These are phyloP conservation scores for Grosmannia penicillata DNA, from an alignment of 2,329 filamentous ascomycete genomes.

Conservation along the genomic window DNA sequence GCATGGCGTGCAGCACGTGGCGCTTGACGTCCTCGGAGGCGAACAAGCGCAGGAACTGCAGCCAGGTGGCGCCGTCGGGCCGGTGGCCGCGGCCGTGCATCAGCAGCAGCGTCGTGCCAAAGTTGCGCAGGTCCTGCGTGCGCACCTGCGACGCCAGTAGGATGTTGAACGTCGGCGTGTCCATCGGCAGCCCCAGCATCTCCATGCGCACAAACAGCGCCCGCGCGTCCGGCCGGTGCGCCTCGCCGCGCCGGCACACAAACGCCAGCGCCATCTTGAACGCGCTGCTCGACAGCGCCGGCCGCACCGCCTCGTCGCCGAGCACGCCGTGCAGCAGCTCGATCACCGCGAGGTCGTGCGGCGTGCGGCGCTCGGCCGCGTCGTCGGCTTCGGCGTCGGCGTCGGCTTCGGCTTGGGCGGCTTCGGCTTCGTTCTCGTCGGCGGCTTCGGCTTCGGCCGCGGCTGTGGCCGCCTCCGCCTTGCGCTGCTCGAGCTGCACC, in stretches of 20 bases:
- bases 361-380: constrained; percentile 7
- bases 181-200: constrained; percentile 23
- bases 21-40: constrained; percentile 40
- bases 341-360: constrained; percentile 24
- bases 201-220: constrained; percentile 23
- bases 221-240: constrained; percentile 13
- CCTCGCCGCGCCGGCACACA: constrained; percentile 17
- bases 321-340: constrained; percentile 24
- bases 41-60: constrained; percentile 35
- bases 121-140: constrained; percentile 26
- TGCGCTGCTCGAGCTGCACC: constrained; percentile 17
- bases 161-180: constrained; percentile 32
- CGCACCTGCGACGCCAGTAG: constrained; percentile 26
- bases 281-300: constrained; percentile 22
- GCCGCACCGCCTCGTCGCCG: constrained; percentile 17
- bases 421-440: neutral
- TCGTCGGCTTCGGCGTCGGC: constrained; percentile 1
- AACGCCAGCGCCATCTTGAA: constrained; percentile 30
- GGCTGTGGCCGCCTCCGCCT: neutral
- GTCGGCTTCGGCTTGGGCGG: neutral
- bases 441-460: neutral
- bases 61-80: constrained; percentile 32
- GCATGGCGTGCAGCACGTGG: constrained; percentile 31
- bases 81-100: constrained; percentile 24
- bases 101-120: constrained; percentile 22